Percentiles rank a stretch among this genome's conserved stretches.
phyloP scores from a whole-genome alignment of 768 basidiomycete species.

The Strobilomyces confusus region DNA sequence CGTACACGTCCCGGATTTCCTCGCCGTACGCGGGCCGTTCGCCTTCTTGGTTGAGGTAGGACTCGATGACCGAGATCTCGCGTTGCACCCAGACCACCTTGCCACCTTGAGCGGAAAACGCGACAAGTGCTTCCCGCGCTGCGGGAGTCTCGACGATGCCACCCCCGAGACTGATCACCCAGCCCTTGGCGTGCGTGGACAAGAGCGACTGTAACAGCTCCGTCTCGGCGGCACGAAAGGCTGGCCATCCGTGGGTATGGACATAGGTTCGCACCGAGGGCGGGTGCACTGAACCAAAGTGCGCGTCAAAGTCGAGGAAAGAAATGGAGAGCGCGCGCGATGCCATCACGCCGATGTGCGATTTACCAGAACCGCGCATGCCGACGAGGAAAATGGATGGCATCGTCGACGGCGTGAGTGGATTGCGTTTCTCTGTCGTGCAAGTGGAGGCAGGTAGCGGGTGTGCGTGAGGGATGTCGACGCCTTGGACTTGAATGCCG shows the following conservation, averaged over 20 bases:
- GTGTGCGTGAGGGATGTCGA: conserved; percentile 55
- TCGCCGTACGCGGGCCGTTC: conserved; percentile 88
- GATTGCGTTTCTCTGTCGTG: conserved; percentile 28
- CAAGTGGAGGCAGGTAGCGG: conserved; percentile 31
- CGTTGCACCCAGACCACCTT: conserved; percentile 84
- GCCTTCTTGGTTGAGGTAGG: conserved; percentile 73
- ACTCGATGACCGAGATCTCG: conserved; percentile 74
- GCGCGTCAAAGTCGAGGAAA: conserved; percentile 80
- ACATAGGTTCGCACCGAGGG: conserved; percentile 74
- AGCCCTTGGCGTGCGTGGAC: conserved; percentile 44
- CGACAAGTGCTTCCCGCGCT: conserved; percentile 67
- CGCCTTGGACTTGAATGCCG: conserved; percentile 81
- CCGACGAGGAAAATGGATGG: conserved; percentile 79
- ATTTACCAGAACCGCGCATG: conserved; percentile 98
- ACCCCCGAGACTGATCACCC: conserved; percentile 89
- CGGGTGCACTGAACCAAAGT: conserved; percentile 63
- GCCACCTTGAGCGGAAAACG: conserved; percentile 54
- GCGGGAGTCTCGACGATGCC: conserved; percentile 86
- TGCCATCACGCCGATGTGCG: conserved; percentile 78
- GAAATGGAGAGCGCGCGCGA: conserved; percentile 68
- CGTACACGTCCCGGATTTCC: conserved; percentile 76
- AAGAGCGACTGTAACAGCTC: conserved; percentile 68
- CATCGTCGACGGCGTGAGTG: conserved; percentile 29
- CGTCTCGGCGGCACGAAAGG: conserved; percentile 81
- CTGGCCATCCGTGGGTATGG: conserved; percentile 77